These are phyloP conservation scores for Blumeria hordei DNA, from an alignment of 2,329 filamentous ascomycete species.

Conservation along the genomic window DNA sequence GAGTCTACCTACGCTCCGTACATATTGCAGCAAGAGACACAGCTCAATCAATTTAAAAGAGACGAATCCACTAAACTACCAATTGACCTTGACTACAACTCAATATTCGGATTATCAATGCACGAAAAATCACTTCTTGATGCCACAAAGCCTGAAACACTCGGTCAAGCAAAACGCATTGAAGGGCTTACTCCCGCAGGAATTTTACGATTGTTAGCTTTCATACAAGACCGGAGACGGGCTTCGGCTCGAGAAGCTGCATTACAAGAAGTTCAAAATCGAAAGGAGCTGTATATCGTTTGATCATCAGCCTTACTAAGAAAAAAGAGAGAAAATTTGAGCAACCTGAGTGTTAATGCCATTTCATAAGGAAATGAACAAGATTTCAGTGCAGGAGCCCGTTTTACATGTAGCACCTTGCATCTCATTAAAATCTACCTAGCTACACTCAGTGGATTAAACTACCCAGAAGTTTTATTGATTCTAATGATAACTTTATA, in stretches of 20 bases:
- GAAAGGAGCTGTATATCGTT: background rate
- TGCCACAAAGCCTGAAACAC: slow-evolving; percentile 50
- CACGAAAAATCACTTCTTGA: slow-evolving; percentile 55
- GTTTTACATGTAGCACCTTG: too few species aligned
- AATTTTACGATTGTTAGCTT: slow-evolving; percentile 33
- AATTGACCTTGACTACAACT: slow-evolving; percentile 48
- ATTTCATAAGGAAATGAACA: too few species aligned
- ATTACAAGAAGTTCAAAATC: slow-evolving; percentile 6
- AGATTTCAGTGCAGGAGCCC: too few species aligned
- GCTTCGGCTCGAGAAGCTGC: slow-evolving; percentile 4
- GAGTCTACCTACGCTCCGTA: slow-evolving; percentile 78
- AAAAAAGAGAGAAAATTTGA: too few species aligned
- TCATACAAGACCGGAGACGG: slow-evolving; percentile 20
- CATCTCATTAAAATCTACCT: too few species aligned
- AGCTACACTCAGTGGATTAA: too few species aligned
- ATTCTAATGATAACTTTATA: too few species aligned
- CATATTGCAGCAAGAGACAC: slow-evolving; percentile 43
- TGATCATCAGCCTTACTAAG: too few species aligned
- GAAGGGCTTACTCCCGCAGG: slow-evolving; percentile 51
- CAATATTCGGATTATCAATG: slow-evolving; percentile 48
- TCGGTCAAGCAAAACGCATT: slow-evolving; percentile 70
- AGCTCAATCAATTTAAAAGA: slow-evolving; percentile 40
- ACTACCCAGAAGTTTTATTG: too few species aligned
- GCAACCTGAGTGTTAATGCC: too few species aligned
- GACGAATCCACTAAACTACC: slow-evolving; percentile 60